Conservation (phyloP, 2,329 filamentous ascomycete genomes). For the Raffaelea arxii region DNA sequence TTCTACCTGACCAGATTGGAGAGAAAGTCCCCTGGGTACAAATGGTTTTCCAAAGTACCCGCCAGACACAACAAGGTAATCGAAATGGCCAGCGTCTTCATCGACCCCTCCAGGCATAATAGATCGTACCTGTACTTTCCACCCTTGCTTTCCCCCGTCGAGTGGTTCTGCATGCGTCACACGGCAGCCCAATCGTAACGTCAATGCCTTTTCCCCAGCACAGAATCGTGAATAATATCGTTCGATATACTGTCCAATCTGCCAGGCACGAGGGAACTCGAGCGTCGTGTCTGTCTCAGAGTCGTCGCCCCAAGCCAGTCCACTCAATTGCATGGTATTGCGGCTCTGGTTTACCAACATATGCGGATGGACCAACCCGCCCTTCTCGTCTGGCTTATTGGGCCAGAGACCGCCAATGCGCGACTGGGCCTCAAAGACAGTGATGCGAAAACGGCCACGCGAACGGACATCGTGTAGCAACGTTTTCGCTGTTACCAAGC, state of each 20-base stretch:
- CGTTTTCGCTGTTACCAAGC: constrained; percentile 62
- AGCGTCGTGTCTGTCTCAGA: constrained; percentile 28
- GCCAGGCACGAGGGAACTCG: constrained; percentile 66
- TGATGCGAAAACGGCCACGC: constrained; percentile 50
- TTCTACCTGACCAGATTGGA: not conserved
- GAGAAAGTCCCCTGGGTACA: constrained; percentile 30
- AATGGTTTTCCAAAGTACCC: constrained; percentile 64
- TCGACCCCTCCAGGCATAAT: not conserved
- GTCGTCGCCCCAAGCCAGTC: constrained; percentile 57
- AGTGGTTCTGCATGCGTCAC: constrained; percentile 30
- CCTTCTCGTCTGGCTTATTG: constrained; percentile 33
- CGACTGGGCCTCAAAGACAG: constrained; percentile 56
- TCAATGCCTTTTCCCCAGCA: constrained; percentile 21
- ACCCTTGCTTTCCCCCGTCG: constrained; percentile 19
- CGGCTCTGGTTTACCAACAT: constrained; percentile 67
- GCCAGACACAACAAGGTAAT: constrained; percentile 62
- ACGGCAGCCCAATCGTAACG: constrained; percentile 38
- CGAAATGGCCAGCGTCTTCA: constrained; percentile 43
- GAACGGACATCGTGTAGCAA: constrained; percentile 50
- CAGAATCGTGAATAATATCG: constrained; percentile 53
- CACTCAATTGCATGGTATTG: constrained; percentile 65
- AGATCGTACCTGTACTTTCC: constrained; percentile 25
- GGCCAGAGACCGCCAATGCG: constrained; percentile 76
- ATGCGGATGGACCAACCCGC: constrained; percentile 50
- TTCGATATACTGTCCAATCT: constrained; percentile 64